Percentiles rank a stretch among this genome's conserved stretches.
phyloP scores from a whole-genome alignment of 345 rosid species.

The Murraya koenigii region DNA sequence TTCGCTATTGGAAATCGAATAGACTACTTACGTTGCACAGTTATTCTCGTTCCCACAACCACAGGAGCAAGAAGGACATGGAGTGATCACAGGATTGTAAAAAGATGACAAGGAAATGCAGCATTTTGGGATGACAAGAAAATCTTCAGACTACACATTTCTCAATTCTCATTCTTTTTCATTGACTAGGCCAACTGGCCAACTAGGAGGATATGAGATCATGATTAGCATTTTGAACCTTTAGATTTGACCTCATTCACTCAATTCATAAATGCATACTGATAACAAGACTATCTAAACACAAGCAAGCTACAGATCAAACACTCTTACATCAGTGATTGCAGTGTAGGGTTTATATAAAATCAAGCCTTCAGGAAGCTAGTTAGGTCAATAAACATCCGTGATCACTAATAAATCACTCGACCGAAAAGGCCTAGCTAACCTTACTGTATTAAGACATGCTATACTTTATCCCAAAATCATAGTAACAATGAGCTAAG shows the following conservation, averaged over 20 bases:
- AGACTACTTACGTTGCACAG: slow-evolving; percentile 53
- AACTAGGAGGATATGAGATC: too few relatives aligned
- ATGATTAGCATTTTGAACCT: background rate
- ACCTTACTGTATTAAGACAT: background rate
- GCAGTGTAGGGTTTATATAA: background rate
- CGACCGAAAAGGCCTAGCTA: background rate
- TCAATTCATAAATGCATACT: background rate
- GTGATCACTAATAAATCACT: background rate
- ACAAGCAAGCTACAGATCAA: background rate
- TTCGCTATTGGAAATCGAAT: background rate
- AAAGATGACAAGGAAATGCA: slow-evolving; percentile 83
- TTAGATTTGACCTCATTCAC: background rate
- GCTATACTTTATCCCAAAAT: background rate
- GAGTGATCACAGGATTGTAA: slow-evolving; percentile 61
- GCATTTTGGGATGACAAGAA: slow-evolving; percentile 72
- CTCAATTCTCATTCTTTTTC: too few relatives aligned
- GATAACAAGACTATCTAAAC: background rate
- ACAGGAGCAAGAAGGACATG: slow-evolving; percentile 72
- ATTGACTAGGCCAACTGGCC: background rate
- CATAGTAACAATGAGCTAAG: background rate
- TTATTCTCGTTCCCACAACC: slow-evolving; percentile 63
- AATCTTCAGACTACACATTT: too few relatives aligned
- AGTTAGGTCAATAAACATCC: background rate
- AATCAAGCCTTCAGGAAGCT: background rate
- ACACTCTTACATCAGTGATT: background rate